Percentiles rank a stretch among this genome's conserved stretches.
Conservation (phyloP, 176 grass and related monocot genomes). For the Phoenix roebelenii region DNA sequence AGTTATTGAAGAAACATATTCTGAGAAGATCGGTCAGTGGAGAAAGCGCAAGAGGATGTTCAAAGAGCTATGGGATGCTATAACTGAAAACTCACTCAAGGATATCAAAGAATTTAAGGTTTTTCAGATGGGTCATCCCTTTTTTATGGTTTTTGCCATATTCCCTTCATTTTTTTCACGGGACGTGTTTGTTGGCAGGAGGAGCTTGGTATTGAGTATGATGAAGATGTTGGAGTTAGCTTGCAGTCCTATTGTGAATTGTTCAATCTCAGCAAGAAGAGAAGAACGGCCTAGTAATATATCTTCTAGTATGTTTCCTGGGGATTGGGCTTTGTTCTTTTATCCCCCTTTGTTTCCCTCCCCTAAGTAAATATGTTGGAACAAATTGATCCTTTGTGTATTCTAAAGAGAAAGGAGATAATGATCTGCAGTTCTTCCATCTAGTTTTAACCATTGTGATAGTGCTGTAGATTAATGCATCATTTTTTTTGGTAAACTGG, state of each 20-base stretch:
- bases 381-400: too few species aligned
- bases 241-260: conserved; percentile 56
- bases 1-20: conserved; percentile 58
- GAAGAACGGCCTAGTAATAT: conserved; percentile 39
- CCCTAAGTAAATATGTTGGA: too few species aligned
- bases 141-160: not conserved
- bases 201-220: conserved; percentile 93
- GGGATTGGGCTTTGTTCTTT: too few species aligned
- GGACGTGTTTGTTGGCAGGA: conserved; percentile 42
- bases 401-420: too few species aligned
- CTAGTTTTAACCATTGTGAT: too few species aligned
- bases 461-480: too few species aligned
- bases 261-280: conserved; percentile 53
- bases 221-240: conserved; percentile 76
- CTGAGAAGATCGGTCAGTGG: conserved; percentile 86
- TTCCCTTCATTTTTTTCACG: conserved; percentile 3
- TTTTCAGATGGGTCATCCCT: not conserved
- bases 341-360: too few species aligned
- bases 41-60: conserved; percentile 90
- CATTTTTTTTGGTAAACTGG: too few species aligned
- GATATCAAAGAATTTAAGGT: conserved; percentile 97
- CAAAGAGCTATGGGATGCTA: conserved; percentile 90
- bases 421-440: too few species aligned
- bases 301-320: conserved; percentile 2
- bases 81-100: conserved; percentile 90